Evolutionary conservation across 495 filamentous ascomycete genomes (phyloP).

Genomic region (Talaromyces thailandensis): DNA sequence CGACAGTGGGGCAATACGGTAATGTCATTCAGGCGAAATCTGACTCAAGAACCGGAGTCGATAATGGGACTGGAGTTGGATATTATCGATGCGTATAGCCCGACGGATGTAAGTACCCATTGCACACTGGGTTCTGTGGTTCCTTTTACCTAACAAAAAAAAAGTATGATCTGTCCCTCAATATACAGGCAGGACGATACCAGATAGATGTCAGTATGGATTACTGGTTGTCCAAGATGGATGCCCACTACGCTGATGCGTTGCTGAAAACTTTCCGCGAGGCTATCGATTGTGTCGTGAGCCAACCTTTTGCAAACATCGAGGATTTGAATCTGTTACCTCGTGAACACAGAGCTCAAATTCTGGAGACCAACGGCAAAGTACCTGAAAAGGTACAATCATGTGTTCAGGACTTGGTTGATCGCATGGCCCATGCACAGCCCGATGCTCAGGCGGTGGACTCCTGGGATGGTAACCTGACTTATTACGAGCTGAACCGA

Average conservation of each 20-base stretch:
- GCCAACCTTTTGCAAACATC: neutral
- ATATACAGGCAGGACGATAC: neutral
- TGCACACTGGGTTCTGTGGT: no score
- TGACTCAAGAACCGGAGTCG: neutral
- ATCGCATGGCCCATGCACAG: neutral
- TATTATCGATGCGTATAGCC: neutral
- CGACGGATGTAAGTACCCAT: neutral
- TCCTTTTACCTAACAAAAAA: neutral
- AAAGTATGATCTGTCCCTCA: neutral
- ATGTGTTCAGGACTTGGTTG: slow-evolving; percentile 15
- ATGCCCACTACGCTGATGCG: neutral
- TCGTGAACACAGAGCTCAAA: slow-evolving; percentile 19
- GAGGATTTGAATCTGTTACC: slow-evolving; percentile 21
- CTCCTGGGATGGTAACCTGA: slow-evolving; percentile 28
- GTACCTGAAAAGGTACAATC: slow-evolving; percentile 4
- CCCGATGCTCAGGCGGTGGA: slow-evolving; percentile 15
- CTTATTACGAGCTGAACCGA: slow-evolving; percentile 21
- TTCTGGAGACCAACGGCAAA: slow-evolving; percentile 2
- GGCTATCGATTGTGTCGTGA: neutral
- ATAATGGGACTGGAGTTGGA: neutral
- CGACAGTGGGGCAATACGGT: slow-evolving; percentile 2
- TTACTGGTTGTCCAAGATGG: slow-evolving; percentile 1
- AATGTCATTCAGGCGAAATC: neutral
- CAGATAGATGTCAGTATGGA: neutral
- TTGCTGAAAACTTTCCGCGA: neutral